A percentile compares a stretch with the other conserved stretches of the same genome.
These are phyloP conservation scores for Aspergillus bombycis DNA, from an alignment of 2,329 filamentous ascomycete species.

Conservation along the genomic window DNA sequence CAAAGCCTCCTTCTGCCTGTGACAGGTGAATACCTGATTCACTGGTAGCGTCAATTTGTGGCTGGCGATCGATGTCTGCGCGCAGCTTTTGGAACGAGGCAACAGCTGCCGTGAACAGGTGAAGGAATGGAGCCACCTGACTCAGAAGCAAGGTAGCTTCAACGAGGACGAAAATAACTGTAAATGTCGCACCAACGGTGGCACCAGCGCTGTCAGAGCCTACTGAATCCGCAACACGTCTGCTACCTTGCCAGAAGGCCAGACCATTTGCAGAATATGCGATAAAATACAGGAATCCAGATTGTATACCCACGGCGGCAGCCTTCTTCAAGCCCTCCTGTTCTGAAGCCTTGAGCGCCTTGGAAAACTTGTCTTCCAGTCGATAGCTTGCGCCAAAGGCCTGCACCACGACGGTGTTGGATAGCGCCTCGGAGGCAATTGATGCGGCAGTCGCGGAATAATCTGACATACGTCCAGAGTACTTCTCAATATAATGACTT, in stretches of 20 bases:
- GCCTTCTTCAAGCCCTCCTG: slow-evolving; percentile 62
- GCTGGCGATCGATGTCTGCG: slow-evolving; percentile 58
- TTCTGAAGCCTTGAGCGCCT: slow-evolving; percentile 54
- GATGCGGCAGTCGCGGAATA: slow-evolving; percentile 62
- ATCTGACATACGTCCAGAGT: slow-evolving; percentile 54
- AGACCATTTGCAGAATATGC: slow-evolving; percentile 69
- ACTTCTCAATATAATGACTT: slow-evolving; percentile 57
- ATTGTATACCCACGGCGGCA: slow-evolving; percentile 58
- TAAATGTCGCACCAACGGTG: slow-evolving; percentile 41
- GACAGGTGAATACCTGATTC: slow-evolving; percentile 25
- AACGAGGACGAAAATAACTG: slow-evolving; percentile 44
- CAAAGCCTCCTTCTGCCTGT: slow-evolving; percentile 34
- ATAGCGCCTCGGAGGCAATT: slow-evolving; percentile 65
- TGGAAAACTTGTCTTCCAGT: slow-evolving; percentile 63
- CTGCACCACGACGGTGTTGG: slow-evolving; percentile 64
- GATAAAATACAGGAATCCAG: slow-evolving; percentile 67
- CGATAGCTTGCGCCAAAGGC: slow-evolving; percentile 63
- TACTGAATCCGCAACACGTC: slow-evolving; percentile 51
- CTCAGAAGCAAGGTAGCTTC: slow-evolving; percentile 44
- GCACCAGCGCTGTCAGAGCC: slow-evolving; percentile 17
- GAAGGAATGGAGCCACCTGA: slow-evolving; percentile 45
- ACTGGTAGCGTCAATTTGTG: slow-evolving; percentile 49
- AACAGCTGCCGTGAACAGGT: slow-evolving; percentile 53
- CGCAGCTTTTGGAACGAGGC: slow-evolving; percentile 62
- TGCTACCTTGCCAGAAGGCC: slow-evolving; percentile 69